phyloP scores from a whole-genome alignment of 768 basidiomycete species.

The Leccinum rimulosum region DNA sequence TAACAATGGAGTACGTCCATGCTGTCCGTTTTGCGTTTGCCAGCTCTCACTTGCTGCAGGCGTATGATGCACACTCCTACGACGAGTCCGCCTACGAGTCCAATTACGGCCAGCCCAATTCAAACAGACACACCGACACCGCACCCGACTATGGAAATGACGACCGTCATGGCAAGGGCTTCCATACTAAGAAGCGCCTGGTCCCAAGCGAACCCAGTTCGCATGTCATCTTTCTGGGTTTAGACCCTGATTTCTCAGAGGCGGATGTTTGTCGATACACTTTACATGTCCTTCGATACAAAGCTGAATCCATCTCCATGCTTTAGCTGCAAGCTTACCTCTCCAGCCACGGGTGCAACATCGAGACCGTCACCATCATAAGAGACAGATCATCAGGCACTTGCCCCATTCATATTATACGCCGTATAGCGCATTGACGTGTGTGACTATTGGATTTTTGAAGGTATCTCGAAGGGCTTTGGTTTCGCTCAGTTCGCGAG shows the following conservation, averaged over 20 bases:
- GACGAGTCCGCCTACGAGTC: conserved; percentile 44
- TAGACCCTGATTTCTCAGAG: conserved; percentile 91
- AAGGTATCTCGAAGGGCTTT: conserved; percentile 94
- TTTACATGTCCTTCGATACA: conserved; percentile 36
- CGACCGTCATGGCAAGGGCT: conserved; percentile 42
- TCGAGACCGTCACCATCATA: conserved; percentile 92
- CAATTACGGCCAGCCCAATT: conserved; percentile 29
- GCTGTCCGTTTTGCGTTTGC: neutral
- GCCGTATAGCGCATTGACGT: conserved; percentile 71
- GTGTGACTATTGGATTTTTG: conserved; percentile 59
- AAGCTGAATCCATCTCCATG: conserved; percentile 34
- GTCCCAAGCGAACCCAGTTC: conserved; percentile 83
- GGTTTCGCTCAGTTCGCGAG: conserved; percentile 94
- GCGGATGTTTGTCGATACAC: conserved; percentile 71
- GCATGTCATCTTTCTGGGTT: conserved; percentile 93
- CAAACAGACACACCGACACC: conserved; percentile 29
- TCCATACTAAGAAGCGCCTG: conserved; percentile 68
- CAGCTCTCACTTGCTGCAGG: conserved; percentile 35
- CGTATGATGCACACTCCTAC: conserved; percentile 51
- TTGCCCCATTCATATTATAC: conserved; percentile 77
- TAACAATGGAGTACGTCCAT: conserved; percentile 60
- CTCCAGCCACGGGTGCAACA: conserved; percentile 63
- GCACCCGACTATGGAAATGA: conserved; percentile 51
- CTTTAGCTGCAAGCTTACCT: conserved; percentile 79
- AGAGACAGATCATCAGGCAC: conserved; percentile 95